Conservation (phyloP, 2,329 filamentous ascomycete genomes). For the Colletotrichum aenigma region DNA sequence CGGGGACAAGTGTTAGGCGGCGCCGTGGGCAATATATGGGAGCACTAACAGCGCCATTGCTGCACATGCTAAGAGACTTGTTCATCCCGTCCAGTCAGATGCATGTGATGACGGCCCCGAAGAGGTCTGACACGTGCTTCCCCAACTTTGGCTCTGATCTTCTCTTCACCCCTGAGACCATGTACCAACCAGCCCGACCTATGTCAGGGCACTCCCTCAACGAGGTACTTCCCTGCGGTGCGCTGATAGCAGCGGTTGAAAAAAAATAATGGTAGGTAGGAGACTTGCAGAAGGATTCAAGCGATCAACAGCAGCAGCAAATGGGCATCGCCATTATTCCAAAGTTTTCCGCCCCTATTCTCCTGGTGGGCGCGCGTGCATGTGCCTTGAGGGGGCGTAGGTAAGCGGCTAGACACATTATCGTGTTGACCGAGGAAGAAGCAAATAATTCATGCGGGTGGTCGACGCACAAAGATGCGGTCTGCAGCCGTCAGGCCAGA, state of each 20-base stretch:
- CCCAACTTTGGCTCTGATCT: slow-evolving; percentile 7
- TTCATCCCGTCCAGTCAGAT: slow-evolving; percentile 15
- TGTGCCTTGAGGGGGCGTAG: neutral
- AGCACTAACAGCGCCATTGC: neutral
- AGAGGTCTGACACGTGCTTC: slow-evolving; percentile 22
- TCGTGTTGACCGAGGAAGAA: neutral
- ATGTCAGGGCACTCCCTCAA: neutral
- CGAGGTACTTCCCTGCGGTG: neutral
- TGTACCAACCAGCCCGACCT: neutral
- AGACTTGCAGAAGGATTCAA: neutral
- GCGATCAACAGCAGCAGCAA: neutral
- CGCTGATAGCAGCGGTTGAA: neutral
- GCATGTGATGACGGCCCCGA: slow-evolving; percentile 21
- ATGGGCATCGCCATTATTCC: neutral
- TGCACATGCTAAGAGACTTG: neutral
- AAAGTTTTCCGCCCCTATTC: neutral
- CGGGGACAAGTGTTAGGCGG: neutral
- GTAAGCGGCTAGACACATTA: neutral
- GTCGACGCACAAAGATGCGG: neutral
- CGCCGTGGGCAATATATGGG: no score
- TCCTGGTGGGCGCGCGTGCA: neutral
- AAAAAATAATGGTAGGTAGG: neutral
- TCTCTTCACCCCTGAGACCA: neutral
- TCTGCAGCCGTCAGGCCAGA: neutral
- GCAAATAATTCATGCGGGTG: neutral